Conservation (phyloP, 1,284 basidiomycete genomes). For the Ceratorhiza oryzae-sativae region DNA sequence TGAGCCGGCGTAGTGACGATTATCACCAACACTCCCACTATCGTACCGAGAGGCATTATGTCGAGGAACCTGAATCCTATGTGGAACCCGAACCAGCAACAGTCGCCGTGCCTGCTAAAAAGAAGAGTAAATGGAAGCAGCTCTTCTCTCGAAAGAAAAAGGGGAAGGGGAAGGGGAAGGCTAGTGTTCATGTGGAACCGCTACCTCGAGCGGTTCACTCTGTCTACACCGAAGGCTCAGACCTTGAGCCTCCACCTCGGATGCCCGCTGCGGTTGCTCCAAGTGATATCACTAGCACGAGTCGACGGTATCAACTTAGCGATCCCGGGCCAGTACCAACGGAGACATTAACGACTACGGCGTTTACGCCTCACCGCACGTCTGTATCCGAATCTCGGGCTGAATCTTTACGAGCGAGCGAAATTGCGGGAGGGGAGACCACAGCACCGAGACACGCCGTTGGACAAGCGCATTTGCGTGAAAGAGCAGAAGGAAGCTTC, state of each 20-base stretch:
- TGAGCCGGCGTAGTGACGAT: slow-evolving; percentile 7
- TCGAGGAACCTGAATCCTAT: slow-evolving; percentile 23
- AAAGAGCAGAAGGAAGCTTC: neutral
- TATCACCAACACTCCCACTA: neutral
- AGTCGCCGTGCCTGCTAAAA: neutral
- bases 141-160: slow-evolving; percentile 30
- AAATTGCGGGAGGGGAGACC: neutral
- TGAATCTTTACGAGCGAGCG: slow-evolving; percentile 16
- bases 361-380: neutral
- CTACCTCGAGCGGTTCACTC: neutral
- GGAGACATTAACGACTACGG: neutral
- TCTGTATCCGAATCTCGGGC: slow-evolving; percentile 12
- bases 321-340: slow-evolving; percentile 4
- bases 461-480: neutral
- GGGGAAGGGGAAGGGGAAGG: slow-evolving; percentile 7
- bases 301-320: slow-evolving; percentile 18
- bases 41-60: neutral
- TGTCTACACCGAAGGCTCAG: neutral
- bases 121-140: slow-evolving; percentile 26
- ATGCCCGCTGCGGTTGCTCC: neutral
- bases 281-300: slow-evolving; percentile 17
- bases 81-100: neutral
- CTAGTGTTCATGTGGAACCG: neutral
- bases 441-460: too few species aligned
- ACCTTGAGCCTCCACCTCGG: neutral